A percentile compares a stretch with the other conserved stretches of the same genome.
These are phyloP conservation scores for Stephania yunnanensis DNA, from an alignment of 164 flowering plant genomes.

Conservation along the genomic window DNA sequence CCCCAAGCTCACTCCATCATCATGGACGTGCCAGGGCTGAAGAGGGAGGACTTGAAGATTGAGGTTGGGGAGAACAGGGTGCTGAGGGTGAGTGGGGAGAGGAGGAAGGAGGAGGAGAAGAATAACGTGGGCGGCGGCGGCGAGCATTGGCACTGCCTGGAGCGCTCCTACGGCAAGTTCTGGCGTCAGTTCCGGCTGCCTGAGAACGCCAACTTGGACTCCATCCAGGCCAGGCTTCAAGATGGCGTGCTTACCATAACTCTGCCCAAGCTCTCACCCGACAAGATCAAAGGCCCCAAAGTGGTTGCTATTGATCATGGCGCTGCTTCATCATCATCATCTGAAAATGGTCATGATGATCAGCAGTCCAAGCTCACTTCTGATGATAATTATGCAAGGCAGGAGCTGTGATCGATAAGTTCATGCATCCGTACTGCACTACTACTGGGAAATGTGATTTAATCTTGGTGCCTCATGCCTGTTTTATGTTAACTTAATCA, in stretches of 20 bases:
- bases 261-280: slow-evolving; percentile 33
- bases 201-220: slow-evolving; percentile 36
- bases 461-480: too few relatives aligned
- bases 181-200: slow-evolving; percentile 42
- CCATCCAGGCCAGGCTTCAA: slow-evolving; percentile 35
- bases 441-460: too few relatives aligned
- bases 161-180: slow-evolving; percentile 35
- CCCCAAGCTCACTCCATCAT: slow-evolving; percentile 35
- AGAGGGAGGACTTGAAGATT: slow-evolving; percentile 9
- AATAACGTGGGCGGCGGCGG: neutral
- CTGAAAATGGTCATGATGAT: too few relatives aligned
- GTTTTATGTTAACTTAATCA: too few relatives aligned
- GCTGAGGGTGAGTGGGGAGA: slow-evolving; percentile 10
- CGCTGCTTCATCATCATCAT: neutral
- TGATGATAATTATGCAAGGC: too few relatives aligned
- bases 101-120: slow-evolving; percentile 9
- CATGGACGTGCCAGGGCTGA: slow-evolving; percentile 35
- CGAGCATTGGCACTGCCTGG: slow-evolving; percentile 16
- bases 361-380: neutral
- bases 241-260: slow-evolving; percentile 38
- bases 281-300: slow-evolving; percentile 34
- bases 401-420: too few relatives aligned
- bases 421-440: too few relatives aligned
- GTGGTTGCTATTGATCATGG: slow-evolving; percentile 18
- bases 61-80: slow-evolving; percentile 7